Evolutionary conservation across 1,284 basidiomycete genomes (phyloP), one percentile per base, ranked within the genome.

Genomic region (Trichosporon inkin): DNA sequence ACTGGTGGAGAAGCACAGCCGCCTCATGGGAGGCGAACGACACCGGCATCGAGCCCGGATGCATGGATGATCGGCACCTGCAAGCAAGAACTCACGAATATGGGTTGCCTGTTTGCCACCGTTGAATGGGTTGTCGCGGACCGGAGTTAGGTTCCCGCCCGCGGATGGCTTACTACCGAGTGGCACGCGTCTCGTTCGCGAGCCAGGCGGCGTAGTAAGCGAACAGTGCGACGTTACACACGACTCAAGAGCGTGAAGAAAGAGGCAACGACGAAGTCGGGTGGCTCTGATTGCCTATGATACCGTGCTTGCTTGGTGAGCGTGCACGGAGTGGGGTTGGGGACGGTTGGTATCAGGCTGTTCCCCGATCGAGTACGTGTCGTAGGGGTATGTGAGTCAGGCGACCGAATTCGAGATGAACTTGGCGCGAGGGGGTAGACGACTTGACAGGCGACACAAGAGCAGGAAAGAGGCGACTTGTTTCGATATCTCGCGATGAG

Each of bases 81-180:
- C 44, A 32, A 32, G 28, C 8, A n/a, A n/a, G 28, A 32, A 49
- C 44, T 49, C 44, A 49, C 44, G 24, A 32, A 14, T 49, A 49
- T 32, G 44, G 44, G 5, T 32, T 32, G 28, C 22, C 44, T 6
- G 44, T 49, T 49, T 49, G 44, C 44, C 44, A 49, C 44, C 44
- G 44, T 16, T n/a, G 44, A 22, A 32, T 38, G 36, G 16, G 44
- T n/a, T 49, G 24, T 22, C 44, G 44, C 44, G 24, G 16, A 19
- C 28, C 44, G 44, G 44, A 49, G 44, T 49, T 49, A n/a, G 22
- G 28, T 49, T 28, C n/a, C 44, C 44, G 44, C 44, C 44, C 44
- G 44, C 24, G 10, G 44, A 28, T 28, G 44, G 44, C 44, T 49
- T 49, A 49, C 44, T 49, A 49, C 44, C 44, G 28, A 24, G 24